A percentile compares a stretch with the other conserved stretches of the same genome.
Evolutionary conservation across 1,284 basidiomycete species (phyloP).

Genomic region (Moniliella sp.): DNA sequence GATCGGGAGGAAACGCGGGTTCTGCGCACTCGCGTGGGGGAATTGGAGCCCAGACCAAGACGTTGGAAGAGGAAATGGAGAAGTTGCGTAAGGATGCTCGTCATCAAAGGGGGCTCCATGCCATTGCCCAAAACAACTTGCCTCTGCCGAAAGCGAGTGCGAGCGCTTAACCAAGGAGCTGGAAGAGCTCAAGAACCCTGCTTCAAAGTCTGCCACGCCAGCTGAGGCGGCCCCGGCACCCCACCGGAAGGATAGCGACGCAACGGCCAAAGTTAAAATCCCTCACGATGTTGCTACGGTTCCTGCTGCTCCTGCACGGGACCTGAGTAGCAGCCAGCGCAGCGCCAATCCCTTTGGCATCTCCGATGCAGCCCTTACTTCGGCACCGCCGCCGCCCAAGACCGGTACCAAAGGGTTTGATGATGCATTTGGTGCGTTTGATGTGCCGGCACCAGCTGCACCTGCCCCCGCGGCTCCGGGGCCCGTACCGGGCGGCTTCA

Average conservation of each 20-base stretch:
- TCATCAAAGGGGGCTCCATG: constrained; percentile 79
- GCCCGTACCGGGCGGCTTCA: too few relatives aligned
- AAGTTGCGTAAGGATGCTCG: constrained; percentile 75
- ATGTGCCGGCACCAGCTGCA: too few relatives aligned
- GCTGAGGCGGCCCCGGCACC: neutral
- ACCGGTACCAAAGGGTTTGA: too few relatives aligned
- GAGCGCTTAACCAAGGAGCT: constrained; percentile 50
- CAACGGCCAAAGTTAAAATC: constrained; percentile 12
- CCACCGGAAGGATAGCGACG: neutral
- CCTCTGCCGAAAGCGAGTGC: constrained; percentile 57
- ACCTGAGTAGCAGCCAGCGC: too few relatives aligned
- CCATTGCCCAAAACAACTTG: constrained; percentile 86
- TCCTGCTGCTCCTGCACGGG: constrained; percentile 18
- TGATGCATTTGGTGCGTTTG: too few relatives aligned
- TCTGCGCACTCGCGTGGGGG: constrained; percentile 60
- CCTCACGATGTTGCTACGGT: constrained; percentile 19
- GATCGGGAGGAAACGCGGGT: constrained; percentile 87
- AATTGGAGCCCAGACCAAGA: constrained; percentile 55
- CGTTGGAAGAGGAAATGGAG: constrained; percentile 55
- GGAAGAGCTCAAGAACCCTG: constrained; percentile 34
- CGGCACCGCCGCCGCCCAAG: constrained; percentile 1
- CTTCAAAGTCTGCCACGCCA: constrained; percentile 22
- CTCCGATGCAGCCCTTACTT: constrained; percentile 2
- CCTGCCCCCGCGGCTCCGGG: too few relatives aligned
- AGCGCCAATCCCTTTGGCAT: constrained; percentile 16